phyloP scores from a whole-genome alignment of 1,139 yeast species.

The Torulaspora globosa region DNA sequence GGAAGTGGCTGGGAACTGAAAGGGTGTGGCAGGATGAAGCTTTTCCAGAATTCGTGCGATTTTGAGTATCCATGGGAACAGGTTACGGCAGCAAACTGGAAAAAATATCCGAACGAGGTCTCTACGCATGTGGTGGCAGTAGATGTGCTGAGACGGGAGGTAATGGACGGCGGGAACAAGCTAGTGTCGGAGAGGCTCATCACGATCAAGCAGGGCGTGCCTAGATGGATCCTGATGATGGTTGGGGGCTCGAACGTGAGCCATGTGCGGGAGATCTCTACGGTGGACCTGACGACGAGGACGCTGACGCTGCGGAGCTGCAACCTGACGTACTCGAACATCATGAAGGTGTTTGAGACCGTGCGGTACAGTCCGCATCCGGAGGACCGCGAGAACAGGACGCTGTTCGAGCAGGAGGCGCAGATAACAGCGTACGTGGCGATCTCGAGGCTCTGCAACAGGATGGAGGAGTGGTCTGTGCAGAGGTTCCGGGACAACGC shows the following conservation, averaged over 20 bases:
- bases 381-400: constrained; percentile 45
- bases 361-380: constrained; percentile 74
- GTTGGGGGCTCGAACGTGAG: constrained; percentile 74
- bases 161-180: constrained; percentile 52
- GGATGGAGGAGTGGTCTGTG: constrained; percentile 88
- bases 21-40: constrained; percentile 51
- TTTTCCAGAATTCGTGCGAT: constrained; percentile 63
- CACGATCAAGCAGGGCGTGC: constrained; percentile 85
- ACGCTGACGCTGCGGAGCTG: constrained; percentile 78
- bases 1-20: neutral
- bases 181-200: constrained; percentile 82
- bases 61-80: constrained; percentile 90
- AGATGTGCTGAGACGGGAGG: constrained; percentile 72
- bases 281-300: constrained; percentile 63
- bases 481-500: constrained; percentile 90
- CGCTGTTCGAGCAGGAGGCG: constrained; percentile 76
- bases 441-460: constrained; percentile 64
- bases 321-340: constrained; percentile 75
- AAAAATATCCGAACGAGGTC: constrained; percentile 87
- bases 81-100: constrained; percentile 96
- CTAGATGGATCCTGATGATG: constrained; percentile 69
- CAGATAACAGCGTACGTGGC: constrained; percentile 83
- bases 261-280: constrained; percentile 84
- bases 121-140: constrained; percentile 95
- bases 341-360: constrained; percentile 78